These are phyloP conservation scores for Clarireedia hainanense DNA, from an alignment of 2,329 filamentous ascomycete genomes.

Conservation along the genomic window DNA sequence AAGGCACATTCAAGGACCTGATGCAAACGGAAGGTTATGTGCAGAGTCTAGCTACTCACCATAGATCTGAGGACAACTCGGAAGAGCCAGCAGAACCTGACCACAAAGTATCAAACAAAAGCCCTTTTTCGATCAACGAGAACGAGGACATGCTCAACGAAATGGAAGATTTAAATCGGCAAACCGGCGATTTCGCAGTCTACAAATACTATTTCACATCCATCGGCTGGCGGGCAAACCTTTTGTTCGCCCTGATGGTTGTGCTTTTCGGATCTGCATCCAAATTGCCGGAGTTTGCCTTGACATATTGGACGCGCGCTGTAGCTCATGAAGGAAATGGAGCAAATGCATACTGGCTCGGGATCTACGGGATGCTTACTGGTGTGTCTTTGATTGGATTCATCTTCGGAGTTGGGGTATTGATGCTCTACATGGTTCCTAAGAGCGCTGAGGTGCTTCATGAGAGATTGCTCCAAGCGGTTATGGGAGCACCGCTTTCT, in stretches of 20 bases:
- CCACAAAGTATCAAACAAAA: background rate
- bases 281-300: constrained; percentile 16
- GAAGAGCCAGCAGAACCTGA: background rate
- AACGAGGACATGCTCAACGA: background rate
- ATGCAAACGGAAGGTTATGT: constrained; percentile 20
- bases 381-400: constrained; percentile 3
- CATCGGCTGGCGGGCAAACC: constrained; percentile 16
- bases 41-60: constrained; percentile 11
- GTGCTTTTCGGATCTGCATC: constrained; percentile 9
- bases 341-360: constrained; percentile 3
- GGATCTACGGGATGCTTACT: constrained; percentile 2
- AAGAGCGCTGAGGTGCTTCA: constrained; percentile 43
- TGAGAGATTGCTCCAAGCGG: constrained; percentile 38
- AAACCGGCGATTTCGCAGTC: constrained; percentile 21
- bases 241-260: constrained; percentile 6
- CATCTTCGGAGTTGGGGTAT: constrained; percentile 17
- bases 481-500: constrained; percentile 34
- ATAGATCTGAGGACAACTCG: constrained; percentile 5
- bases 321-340: constrained; percentile 2
- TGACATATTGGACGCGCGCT: constrained; percentile 12
- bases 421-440: constrained; percentile 45
- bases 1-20: constrained; percentile 33
- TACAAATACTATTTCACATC: constrained; percentile 26
- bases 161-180: background rate
- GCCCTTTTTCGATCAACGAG: background rate